A percentile compares a stretch with the other conserved stretches of the same genome.
phyloP scores from a whole-genome alignment of 2,329 filamentous ascomycete species.

The Purpureocillium lavendulum region DNA sequence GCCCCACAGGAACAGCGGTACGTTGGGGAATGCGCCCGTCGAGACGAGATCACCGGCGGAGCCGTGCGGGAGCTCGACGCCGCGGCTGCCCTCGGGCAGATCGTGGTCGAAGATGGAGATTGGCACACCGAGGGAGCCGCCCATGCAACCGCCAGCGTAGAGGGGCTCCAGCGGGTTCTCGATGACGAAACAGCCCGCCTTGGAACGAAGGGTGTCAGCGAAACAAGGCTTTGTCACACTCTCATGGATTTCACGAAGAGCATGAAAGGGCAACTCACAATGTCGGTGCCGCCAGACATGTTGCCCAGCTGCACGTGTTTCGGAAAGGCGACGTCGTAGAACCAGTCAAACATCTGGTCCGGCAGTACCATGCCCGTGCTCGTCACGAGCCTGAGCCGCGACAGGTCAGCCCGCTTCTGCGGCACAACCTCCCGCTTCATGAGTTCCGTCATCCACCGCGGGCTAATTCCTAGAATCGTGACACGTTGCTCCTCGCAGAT shows the following conservation, averaged over 20 bases:
- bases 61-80: constrained; percentile 42
- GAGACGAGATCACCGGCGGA: constrained; percentile 69
- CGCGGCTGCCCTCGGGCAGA: constrained; percentile 34
- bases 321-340: constrained; percentile 65
- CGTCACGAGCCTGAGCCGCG: constrained; percentile 50
- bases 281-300: constrained; percentile 70
- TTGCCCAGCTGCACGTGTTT: constrained; percentile 58
- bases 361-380: constrained; percentile 78
- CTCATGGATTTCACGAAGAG: too few species aligned
- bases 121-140: constrained; percentile 38
- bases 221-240: too few species aligned
- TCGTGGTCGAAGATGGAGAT: constrained; percentile 57
- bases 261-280: too few species aligned
- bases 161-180: constrained; percentile 65
- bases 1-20: constrained; percentile 60
- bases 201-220: not conserved
- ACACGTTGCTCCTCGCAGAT: constrained; percentile 55
- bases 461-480: constrained; percentile 67
- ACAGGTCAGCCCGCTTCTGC: constrained; percentile 53
- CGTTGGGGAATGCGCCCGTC: constrained; percentile 63
- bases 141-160: constrained; percentile 46
- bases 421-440: constrained; percentile 56
- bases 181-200: constrained; percentile 51
- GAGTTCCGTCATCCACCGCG: constrained; percentile 68
- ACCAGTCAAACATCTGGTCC: constrained; percentile 71